Evolutionary conservation across 1,284 basidiomycete species (phyloP), one percentile per base, ranked within the genome.

Genomic region (Naganishia sp.): DNA sequence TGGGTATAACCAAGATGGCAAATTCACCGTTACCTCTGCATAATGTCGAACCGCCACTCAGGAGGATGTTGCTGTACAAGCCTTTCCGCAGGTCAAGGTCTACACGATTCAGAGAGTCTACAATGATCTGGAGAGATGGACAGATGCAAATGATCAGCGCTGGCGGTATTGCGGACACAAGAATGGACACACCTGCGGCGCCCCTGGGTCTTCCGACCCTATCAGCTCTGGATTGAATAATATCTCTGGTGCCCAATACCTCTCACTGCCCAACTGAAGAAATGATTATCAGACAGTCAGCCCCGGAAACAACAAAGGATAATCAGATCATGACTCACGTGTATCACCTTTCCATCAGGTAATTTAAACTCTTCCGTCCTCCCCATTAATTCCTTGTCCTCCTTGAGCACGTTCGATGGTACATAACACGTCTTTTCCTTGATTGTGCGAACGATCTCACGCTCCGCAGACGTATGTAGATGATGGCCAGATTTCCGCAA

Each of bases 401-500:
- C 96, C 79, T 96, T 97, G 3, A 85, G 82, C 2, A 94, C 92
- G 75, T 92, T 93, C 49, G 92, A 77, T 3, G 95, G 92, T 65
- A 99, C 84, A 81, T 98, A 99, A 77, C 95, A 99, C 68, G 89
- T 91, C 78, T 97, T 96, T 82, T 99, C 96, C 81, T 99, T 99
- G 80, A 99, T 97, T 56, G 92, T 92, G 66, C 96, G 84, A 13
- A 99, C 94, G 23, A 99, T 90, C 80, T 99, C 96, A 66, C 91
- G 89, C 80, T 99, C 96, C 5, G 96, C 94, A 28, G 93, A 94
- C 0, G 96, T 99, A 74, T 97, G 91, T 63, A 99, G 83, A 78
- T 98, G 89, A 75, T 97, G 91, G 0, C 96, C 96, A 0, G 92
- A 86, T 79, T 97, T 98, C 65, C 96, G 89, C 18, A 99, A 85